Base-by-base conservation (phyloP, 176 grass and related monocot species). In the Ensete glaucum region DNA sequence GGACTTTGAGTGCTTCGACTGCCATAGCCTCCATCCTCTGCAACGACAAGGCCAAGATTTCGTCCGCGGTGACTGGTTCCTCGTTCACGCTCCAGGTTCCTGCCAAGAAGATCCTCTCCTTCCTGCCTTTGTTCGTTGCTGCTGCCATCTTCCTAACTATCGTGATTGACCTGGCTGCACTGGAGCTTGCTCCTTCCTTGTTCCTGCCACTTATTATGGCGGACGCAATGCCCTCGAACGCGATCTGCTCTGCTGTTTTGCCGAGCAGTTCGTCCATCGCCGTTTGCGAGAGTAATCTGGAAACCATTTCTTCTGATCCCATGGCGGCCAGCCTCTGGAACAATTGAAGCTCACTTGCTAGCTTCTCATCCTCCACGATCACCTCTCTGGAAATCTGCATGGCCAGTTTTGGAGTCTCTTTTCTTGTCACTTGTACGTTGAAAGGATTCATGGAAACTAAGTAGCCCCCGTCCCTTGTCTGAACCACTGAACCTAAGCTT, bases 11-110 rank as follows among this genome's bases (percentile, higher is more conserved):
- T 16, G 84, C 95, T 67, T 94, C 86, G 16, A 99, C 77, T 13
- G 95, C 82, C 88, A 91, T 91, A 64, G 88, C 69, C 89, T 99
- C 95, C 64, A 99, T 84, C 76, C 89, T 99, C 76, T 94, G 91
- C 72, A 94, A 7, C 8, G 91, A 89, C 78, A 87, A 91, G n/a
- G 81, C 72, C 21, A 99, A 79, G 74, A 99, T 86, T 70, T 99
- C 91, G n/a, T 94, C 86, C 63, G 86, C 59, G 53, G 88, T 82
- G 64, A 83, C 59, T 21, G 95, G 86, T 67, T 88, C 95, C 58
- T 81, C 78, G 14, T 81, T 73, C 0, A 69, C 80, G 72, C n/a
- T 89, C 90, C 90, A 93, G 34, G 91, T 91, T 9, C 94, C 88
- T 9, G 90, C 91, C 20, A 78, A 50, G 9, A 78, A 50, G 9